phyloP scores from a whole-genome alignment of 257 asterid genomes.

The Petunia secreta region DNA sequence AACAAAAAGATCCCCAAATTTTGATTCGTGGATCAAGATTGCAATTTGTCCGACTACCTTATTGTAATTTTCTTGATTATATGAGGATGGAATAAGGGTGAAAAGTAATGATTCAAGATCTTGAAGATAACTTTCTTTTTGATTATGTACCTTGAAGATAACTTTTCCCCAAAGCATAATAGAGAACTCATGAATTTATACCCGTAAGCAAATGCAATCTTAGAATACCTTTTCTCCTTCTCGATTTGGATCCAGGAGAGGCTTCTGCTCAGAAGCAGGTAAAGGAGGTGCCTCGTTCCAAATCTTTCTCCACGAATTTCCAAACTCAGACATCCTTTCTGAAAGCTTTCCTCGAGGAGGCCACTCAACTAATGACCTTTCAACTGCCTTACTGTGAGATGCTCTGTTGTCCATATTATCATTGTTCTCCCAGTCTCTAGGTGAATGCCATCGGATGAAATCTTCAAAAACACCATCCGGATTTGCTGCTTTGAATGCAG shows the following conservation, averaged over 20 bases:
- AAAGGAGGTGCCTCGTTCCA: slow-evolving; percentile 80
- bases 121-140: too few relatives aligned
- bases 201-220: background rate
- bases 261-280: slow-evolving; percentile 80
- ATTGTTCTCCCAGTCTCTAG: slow-evolving; percentile 89
- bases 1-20: too few relatives aligned
- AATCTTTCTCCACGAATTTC: slow-evolving; percentile 85
- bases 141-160: too few relatives aligned
- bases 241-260: slow-evolving; percentile 84
- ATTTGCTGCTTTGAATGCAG: slow-evolving; percentile 95
- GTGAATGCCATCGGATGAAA: slow-evolving; percentile 98
- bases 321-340: slow-evolving; percentile 86
- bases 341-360: slow-evolving; percentile 95
- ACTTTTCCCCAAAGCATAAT: too few relatives aligned
- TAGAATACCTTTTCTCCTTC: slow-evolving; percentile 94
- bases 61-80: too few relatives aligned
- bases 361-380: slow-evolving; percentile 49
- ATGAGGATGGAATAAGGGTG: too few relatives aligned
- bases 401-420: slow-evolving; percentile 38
- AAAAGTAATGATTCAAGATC: too few relatives aligned
- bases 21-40: too few relatives aligned
- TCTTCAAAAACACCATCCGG: slow-evolving; percentile 95
- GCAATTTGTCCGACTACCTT: too few relatives aligned
- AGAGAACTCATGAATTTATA: too few relatives aligned
- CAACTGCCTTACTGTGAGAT: slow-evolving; percentile 40